Conservation (phyloP, 2,329 filamentous ascomycete species). For the Aspergillus quadricinctus region DNA sequence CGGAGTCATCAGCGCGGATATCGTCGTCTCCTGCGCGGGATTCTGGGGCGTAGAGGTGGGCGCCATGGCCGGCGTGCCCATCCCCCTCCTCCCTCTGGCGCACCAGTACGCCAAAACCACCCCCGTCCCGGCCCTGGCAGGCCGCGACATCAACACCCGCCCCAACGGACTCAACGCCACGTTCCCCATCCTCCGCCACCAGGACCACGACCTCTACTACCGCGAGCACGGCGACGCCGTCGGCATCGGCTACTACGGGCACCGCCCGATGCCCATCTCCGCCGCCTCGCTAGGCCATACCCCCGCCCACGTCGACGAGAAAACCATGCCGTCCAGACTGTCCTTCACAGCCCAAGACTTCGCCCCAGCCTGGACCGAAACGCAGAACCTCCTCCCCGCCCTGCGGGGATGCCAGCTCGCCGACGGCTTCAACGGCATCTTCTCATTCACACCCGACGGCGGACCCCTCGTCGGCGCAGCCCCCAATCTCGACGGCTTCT, state of each 20-base stretch:
- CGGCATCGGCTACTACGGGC: conserved; percentile 62
- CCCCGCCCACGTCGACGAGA: conserved; percentile 51
- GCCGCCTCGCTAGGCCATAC: conserved; percentile 53
- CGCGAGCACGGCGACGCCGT: conserved; percentile 60
- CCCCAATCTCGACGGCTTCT: conserved; percentile 58
- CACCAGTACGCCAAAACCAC: conserved; percentile 64
- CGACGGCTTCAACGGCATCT: conserved; percentile 62
- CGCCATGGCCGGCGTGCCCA: conserved; percentile 54
- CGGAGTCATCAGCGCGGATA: conserved; percentile 53
- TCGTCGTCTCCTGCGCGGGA: conserved; percentile 60
- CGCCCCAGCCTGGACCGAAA: conserved; percentile 55
- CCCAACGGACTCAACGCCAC: conserved; percentile 46
- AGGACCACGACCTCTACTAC: conserved; percentile 62
- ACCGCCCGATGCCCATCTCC: conserved; percentile 57
- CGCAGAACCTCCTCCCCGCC: conserved; percentile 51
- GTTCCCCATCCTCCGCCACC: conserved; percentile 58
- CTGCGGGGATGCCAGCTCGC: conserved; percentile 50
- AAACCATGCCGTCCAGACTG: conserved; percentile 61
- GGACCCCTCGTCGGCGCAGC: conserved; percentile 57
- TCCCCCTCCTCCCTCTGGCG: conserved; percentile 58
- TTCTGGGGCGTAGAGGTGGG: conserved; percentile 65
- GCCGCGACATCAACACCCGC: conserved; percentile 34
- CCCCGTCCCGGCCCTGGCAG: conserved; percentile 43
- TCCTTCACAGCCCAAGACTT: conserved; percentile 59
- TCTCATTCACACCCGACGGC: conserved; percentile 63